phyloP scores from a whole-genome alignment of 306 rosid species.

The Cicer arietinum region DNA sequence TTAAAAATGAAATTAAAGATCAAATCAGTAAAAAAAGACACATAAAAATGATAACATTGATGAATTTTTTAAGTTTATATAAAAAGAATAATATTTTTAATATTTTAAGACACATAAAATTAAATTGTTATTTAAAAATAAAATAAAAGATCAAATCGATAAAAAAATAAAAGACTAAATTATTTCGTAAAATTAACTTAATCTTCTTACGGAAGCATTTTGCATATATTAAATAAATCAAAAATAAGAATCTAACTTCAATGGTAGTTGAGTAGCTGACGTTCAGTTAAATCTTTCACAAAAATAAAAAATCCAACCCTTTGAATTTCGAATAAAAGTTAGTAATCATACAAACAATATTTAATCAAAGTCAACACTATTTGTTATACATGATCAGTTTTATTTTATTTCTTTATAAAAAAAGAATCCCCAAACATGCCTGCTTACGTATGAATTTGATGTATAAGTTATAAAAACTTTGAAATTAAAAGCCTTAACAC shows the following conservation, averaged over 20 bases:
- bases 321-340: background rate
- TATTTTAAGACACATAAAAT: too few species aligned
- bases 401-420: too few species aligned
- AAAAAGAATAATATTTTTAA: too few species aligned
- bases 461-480: background rate
- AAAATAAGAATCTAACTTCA: background rate
- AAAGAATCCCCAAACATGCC: background rate
- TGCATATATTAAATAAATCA: background rate
- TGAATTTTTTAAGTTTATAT: too few species aligned
- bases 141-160: too few species aligned
- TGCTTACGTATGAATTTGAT: constrained; percentile 25
- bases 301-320: background rate
- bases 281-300: background rate
- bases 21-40: too few species aligned
- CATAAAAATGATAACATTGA: too few species aligned
- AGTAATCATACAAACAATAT: background rate
- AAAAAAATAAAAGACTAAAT: too few species aligned
- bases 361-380: constrained; percentile 13
- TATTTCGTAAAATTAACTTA: too few species aligned
- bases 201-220: too few species aligned
- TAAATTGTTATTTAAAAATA: too few species aligned
- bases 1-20: too few species aligned
- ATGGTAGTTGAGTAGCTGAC: background rate
- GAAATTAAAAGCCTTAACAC: background rate
- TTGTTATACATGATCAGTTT: background rate